Evolutionary conservation across 345 rosid genomes (phyloP), one percentile per base, ranked within the genome.

Genomic region (Populus nigra): DNA sequence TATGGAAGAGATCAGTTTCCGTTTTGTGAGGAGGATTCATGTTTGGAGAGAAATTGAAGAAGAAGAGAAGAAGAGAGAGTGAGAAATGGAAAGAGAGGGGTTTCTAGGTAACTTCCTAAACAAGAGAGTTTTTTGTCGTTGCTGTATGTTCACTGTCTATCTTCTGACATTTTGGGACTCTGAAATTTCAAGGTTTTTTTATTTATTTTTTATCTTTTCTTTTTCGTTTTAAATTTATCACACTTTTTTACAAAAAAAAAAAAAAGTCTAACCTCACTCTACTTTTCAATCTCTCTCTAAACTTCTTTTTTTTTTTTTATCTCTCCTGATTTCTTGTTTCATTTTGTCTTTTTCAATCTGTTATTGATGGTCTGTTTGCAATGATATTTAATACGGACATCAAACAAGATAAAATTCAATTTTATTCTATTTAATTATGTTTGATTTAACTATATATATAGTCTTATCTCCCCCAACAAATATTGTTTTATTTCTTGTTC

Each of bases 11-110:
- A 85, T 82, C 89, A 77, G 82, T 89, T 80, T 91, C 92, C 15
- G 87, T 84, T 86, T 89, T 91, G 85, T 85, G 89, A 0, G 93
- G 85, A 89, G 50, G 50, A 47, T 89, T 89, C 95, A 91, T 91
- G 73, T 50, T 13, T 27, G 35, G 41, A 4, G 22, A 31, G 70
- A 67, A 45, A 31, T n/a, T 29, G 68, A 45, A n/a, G 35, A 16
- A 27, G 17, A 69, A 16, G 70, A 33, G 68, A 38, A n/a, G 35
- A 20, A 33, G 17, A 69, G 59, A 23, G 33, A 49, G 2, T 49
- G 7, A 11, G 74, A 67, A 11, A 35, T 8, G 20, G 25, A 31
- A 13, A 16, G 9, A 17, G 66, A 43, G 17, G 73, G 73, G 77
- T 68, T 79, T 77, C 83, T n/a, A 20, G 65, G 82, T 68, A 73